Conservation (phyloP, 306 rosid species). For the Mimosa pudica region DNA sequence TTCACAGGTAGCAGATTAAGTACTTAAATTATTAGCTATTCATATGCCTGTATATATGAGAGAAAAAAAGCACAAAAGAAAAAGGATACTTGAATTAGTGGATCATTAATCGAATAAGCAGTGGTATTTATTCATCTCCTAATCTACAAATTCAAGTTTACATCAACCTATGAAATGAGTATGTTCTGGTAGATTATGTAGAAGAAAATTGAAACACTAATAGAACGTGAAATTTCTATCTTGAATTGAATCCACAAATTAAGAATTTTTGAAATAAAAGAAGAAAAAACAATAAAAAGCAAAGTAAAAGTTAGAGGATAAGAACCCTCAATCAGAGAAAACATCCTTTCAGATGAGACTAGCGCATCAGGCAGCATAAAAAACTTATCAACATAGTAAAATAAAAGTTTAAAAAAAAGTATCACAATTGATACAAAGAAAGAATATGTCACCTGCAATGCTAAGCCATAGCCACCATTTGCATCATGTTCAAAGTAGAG, state of each 20-base stretch:
- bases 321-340: background rate
- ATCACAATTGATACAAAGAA: background rate
- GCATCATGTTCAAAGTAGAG: constrained; percentile 95
- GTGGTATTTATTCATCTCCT: background rate
- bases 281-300: background rate
- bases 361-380: background rate
- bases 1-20: background rate
- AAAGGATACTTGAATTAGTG: background rate
- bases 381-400: background rate
- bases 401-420: background rate
- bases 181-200: constrained; percentile 5
- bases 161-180: background rate
- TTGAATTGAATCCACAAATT: background rate
- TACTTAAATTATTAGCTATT: background rate
- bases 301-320: background rate
- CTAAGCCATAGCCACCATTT: constrained; percentile 82
- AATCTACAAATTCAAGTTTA: background rate
- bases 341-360: background rate
- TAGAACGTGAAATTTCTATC: background rate
- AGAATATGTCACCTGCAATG: constrained; percentile 70
- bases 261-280: background rate
- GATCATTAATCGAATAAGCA: background rate
- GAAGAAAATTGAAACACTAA: background rate
- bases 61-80: background rate
- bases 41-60: background rate